Evolutionary conservation across 371 early-diverging fungal species (phyloP), one percentile per base, ranked within the genome.

Genomic region (Caulochytrium protostelioides): DNA sequence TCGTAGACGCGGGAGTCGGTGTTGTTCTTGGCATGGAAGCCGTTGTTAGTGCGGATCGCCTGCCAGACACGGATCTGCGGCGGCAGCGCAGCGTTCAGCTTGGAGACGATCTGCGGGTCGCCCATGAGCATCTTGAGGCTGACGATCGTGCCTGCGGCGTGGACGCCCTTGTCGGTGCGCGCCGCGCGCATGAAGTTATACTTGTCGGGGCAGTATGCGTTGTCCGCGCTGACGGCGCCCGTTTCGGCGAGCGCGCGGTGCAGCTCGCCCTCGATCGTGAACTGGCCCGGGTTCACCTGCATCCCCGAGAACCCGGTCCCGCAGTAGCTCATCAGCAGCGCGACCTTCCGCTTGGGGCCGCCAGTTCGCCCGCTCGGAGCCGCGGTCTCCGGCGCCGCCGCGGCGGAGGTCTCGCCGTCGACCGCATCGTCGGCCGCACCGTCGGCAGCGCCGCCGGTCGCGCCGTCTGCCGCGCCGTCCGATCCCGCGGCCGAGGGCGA

Each of bases 81-180:
- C 0, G 83, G 86, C 34, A 86, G 54, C 10, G 55, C 30, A 19
- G 43, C 43, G 56, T 86, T 91, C 48, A 85, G 55, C 45, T 68
- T 72, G n/a, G 59, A 44, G 9, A 90, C 59, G 16, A 84, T 56
- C 13, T 70, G 57, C 1, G 62, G 57, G 34, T 77, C 70, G 27
- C 75, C 76, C 14, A 72, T 53, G 35, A 79, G 70, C 73, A 91
- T 71, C 59, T 98, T 98, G 22, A 81, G 46, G 1, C 85, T 77
- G 16, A 91, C 73, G 1, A 98, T 74, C 39, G 94, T 85, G 21
- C 95, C 86, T 18, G 83, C 85, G 17, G 99, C 99, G 52, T 94
- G 95, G 0, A 99, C 99, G 9, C 99, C 99, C 59, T 98, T 98
- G 53, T 99, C 99, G 0, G 99, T 99, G 18, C 99, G 65, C 3